Percentiles rank a stretch among this genome's conserved stretches.
Evolutionary conservation across 1,139 yeast species (phyloP).

Genomic region (Geotrichum candidum): DNA sequence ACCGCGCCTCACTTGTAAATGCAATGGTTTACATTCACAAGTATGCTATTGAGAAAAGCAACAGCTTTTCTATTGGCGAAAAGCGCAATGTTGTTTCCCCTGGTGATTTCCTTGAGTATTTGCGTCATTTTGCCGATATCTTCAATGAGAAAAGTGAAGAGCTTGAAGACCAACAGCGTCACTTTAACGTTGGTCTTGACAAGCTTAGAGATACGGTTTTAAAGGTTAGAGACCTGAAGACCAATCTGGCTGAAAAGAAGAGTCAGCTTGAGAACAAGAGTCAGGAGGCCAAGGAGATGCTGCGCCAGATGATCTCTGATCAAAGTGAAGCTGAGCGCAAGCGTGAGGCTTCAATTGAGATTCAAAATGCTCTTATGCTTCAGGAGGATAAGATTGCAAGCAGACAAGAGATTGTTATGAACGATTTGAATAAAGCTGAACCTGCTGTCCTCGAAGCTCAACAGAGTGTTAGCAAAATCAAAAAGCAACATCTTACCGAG

Average conservation of each 20-base stretch:
- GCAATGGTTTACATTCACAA: slow-evolving; percentile 46
- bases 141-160: slow-evolving; percentile 44
- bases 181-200: slow-evolving; percentile 66
- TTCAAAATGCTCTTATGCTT: slow-evolving; percentile 60
- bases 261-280: slow-evolving; percentile 50
- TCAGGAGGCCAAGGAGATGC: slow-evolving; percentile 61
- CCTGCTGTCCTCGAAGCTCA: slow-evolving; percentile 84
- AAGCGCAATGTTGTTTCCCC: slow-evolving; percentile 40
- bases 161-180: slow-evolving; percentile 65
- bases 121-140: slow-evolving; percentile 44
- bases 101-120: slow-evolving; percentile 50
- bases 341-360: slow-evolving; percentile 75
- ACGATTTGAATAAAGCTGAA: slow-evolving; percentile 67
- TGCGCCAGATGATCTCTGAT: slow-evolving; percentile 72
- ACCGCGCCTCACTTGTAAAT: slow-evolving; percentile 47
- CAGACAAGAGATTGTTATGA: slow-evolving; percentile 52
- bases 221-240: slow-evolving; percentile 58
- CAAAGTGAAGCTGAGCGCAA: slow-evolving; percentile 92
- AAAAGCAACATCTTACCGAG: slow-evolving; percentile 88
- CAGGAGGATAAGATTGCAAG: slow-evolving; percentile 59
- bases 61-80: not conserved
- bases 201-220: slow-evolving; percentile 72
- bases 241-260: slow-evolving; percentile 51
- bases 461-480: slow-evolving; percentile 80
- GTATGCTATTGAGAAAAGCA: slow-evolving; percentile 7